Percentiles rank a stretch among this genome's conserved stretches.
Evolutionary conservation across 2,329 filamentous ascomycete genomes (phyloP).

Genomic region (Trichoderma polysporum): DNA sequence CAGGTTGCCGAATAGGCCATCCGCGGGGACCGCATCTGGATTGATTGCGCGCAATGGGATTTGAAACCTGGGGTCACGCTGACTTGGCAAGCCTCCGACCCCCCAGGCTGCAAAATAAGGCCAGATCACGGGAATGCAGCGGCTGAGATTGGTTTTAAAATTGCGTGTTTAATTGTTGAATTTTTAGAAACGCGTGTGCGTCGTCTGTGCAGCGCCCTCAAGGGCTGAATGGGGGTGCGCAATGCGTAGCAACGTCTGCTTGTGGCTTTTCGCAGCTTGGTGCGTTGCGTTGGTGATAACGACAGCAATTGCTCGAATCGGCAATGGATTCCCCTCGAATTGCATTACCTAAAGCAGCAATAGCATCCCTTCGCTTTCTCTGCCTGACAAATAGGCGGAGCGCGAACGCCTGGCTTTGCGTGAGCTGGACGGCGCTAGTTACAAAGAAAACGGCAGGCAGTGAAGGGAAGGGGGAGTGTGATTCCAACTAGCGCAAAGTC

Average conservation of each 20-base stretch:
- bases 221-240: background rate
- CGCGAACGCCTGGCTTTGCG: background rate
- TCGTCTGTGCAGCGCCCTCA: background rate
- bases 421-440: background rate
- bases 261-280: background rate
- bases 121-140: constrained; percentile 14
- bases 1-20: background rate
- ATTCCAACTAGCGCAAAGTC: constrained; percentile 16
- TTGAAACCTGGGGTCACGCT: constrained; percentile 16
- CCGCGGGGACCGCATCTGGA: constrained; percentile 4
- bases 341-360: background rate
- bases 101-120: constrained; percentile 3
- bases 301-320: background rate
- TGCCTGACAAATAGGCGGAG: background rate
- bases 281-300: background rate
- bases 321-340: background rate
- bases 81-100: background rate
- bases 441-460: background rate
- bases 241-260: background rate
- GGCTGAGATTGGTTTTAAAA: constrained; percentile 3
- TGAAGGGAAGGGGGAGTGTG: background rate
- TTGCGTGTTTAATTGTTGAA: background rate
- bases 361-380: background rate
- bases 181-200: background rate
- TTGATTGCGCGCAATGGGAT: constrained; percentile 10